A percentile compares a stretch with the other conserved stretches of the same genome.
phyloP scores from a whole-genome alignment of 768 basidiomycete species.

The Boletus patriciae region DNA sequence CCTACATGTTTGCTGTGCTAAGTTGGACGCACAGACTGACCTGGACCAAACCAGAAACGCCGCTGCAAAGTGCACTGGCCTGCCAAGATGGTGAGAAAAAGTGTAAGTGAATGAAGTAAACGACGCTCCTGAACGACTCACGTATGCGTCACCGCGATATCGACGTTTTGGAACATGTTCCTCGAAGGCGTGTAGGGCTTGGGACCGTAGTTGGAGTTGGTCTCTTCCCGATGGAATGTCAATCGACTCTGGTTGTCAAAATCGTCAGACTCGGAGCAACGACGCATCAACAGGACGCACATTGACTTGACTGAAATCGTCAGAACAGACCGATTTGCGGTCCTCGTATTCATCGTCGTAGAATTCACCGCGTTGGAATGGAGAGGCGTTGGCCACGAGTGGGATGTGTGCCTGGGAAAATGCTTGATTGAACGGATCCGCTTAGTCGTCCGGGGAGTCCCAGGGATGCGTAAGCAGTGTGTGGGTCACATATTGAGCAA shows the following conservation, averaged over 20 bases:
- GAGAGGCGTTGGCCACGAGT: too few species aligned
- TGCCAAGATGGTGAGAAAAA: conserved; percentile 20
- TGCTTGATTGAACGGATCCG: conserved; percentile 52
- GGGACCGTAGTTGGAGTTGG: conserved; percentile 78
- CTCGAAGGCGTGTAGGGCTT: conserved; percentile 91
- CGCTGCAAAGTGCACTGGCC: conserved; percentile 93
- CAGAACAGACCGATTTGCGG: conserved; percentile 65
- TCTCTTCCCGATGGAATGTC: conserved; percentile 74
- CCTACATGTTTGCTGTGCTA: conserved; percentile 70
- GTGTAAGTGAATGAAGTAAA: not conserved
- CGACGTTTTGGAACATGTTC: conserved; percentile 88
- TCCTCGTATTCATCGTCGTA: conserved; percentile 81
- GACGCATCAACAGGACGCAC: too few species aligned
- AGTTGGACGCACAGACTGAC: conserved; percentile 79
- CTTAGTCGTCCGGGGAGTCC: conserved; percentile 45
- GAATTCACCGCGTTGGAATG: conserved; percentile 49
- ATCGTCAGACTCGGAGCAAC: too few species aligned
- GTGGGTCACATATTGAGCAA: conserved; percentile 60
- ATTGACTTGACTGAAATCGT: too few species aligned
- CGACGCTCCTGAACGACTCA: conserved; percentile 66
- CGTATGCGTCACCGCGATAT: too few species aligned
- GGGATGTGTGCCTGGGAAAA: too few species aligned
- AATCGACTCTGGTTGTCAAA: conserved; percentile 76
- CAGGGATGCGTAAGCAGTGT: conserved; percentile 69
- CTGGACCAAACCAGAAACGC: conserved; percentile 62